Evolutionary conservation across 148 eudicot species (phyloP), one percentile per base, ranked within the genome.

Genomic region (Silene conica): DNA sequence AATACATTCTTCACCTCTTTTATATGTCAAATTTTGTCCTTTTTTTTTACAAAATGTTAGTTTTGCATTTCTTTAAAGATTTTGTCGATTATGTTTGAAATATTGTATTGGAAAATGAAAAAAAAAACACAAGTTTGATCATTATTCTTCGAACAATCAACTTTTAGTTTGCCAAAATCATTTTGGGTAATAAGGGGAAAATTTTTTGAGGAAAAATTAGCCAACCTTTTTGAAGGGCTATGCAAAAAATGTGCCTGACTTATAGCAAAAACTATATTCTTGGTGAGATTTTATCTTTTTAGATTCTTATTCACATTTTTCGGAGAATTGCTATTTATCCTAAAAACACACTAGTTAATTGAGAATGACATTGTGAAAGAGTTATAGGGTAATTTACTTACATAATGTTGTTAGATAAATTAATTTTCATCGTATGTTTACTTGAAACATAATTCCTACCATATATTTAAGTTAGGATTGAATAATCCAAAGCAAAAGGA

Each of bases 1-100:
- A 54, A 57, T 75, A 76, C 89, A 86, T 80, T 56, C 0, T 21
- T 23, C 34, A 76, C 74, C 61, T 77, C 59, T 56, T 64, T 69
- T 10, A 18, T 19, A 18, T 26, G 67, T 73, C 74, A 63, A 41
- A 46, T 15, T 38, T 56, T 2, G 0, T 31, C 1, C 31, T 2
- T 2, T 41, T 31, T 14, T 7, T 72, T 21, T 3, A 25, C 18
- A 25, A 14, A 41, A 48, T 31, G 2, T 3, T 31, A 43, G 20
- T 48, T 13, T 21, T 70, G 16, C 18, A 50, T 41, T 14, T 18
- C 4, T 15, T 28, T 0, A 26, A 66, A 18, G 48, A 8, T 0
- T 12, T n/a, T 0, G 21, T 26, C 63, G 16, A 63, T 18, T 9
- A 9, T 5, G 16, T 23, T 23, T n/a, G 31, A 67, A 13, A 56